Base-by-base conservation (phyloP, 371 early-diverging fungal genomes). In the Quaeritorhiza haematococci region DNA sequence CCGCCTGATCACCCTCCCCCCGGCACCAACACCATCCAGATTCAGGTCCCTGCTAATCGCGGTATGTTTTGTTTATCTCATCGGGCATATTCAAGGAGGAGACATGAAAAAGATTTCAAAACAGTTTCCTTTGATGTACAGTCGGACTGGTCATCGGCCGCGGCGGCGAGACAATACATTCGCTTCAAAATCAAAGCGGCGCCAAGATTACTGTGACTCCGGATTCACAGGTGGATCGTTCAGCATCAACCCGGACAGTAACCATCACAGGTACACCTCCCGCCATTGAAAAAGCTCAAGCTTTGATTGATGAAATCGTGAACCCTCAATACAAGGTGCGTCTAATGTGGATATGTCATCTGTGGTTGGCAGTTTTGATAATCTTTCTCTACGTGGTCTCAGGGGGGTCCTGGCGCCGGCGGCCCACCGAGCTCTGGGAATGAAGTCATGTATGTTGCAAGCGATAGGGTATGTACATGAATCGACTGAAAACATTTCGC, bases 91-190 rank as follows among this genome's bases (percentile, higher is more conserved):
- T n/a, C n/a, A n/a, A n/a, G n/a, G n/a, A n/a, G n/a, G n/a, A 8
- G 33, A 33, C 26, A 17, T 8, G 26, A 28, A 8, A 10, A 21
- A 21, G 7, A 7, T 21, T 10, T 8, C 10, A 8, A 21, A 46
- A 8, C 26, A 19, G 17, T 7, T 19, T 23, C 24, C 43, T 27
- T 35, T 6, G 5, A 29, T 8, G 27, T 52, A 4, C 83, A 64
- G 93, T 94, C 10, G 95, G 95, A 0, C 71, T 91, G 32, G 86
- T 94, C 19, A 94, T 94, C 68, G 95, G 95, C 10, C 74, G 85
- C 48, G 85, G 90, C 38, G 93, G 93, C 23, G 93, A 92, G 72
- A 94, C 89, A 2, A 92, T 94, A 67, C 82, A 88, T 23, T 83
- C 84, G 49, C 78, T 95, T 38, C 89, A 92, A 67, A 81, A 80